Conservation (phyloP, 208 protist species). For the Strigomonas culicis region DNA sequence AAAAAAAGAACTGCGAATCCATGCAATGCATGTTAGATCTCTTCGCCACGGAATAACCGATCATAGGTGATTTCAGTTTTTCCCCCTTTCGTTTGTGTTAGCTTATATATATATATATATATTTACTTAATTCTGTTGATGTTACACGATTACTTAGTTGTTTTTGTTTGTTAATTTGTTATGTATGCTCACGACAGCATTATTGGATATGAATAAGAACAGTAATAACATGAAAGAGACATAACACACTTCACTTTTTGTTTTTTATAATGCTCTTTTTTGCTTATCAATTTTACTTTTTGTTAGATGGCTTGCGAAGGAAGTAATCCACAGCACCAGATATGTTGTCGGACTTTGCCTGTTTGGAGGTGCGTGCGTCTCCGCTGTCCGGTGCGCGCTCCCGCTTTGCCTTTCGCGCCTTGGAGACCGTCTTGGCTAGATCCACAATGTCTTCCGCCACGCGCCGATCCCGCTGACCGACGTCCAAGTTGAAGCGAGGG, state of each 20-base stretch:
- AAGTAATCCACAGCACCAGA: slow-evolving; percentile 69
- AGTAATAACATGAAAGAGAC: not conserved
- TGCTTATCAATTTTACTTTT: slow-evolving; percentile 6
- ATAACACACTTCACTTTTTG: not conserved
- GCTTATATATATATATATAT: slow-evolving; percentile 11
- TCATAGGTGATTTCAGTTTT: too few species aligned
- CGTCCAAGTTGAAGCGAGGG: slow-evolving; percentile 83
- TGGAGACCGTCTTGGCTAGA: slow-evolving; percentile 69
- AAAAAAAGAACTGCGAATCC: not conserved
- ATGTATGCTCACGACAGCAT: too few species aligned
- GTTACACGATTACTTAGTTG: not conserved
- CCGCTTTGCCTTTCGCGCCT: slow-evolving; percentile 46
- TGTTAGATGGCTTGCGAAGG: slow-evolving; percentile 27
- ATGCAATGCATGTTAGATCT: too few species aligned
- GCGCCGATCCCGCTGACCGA: slow-evolving; percentile 62
- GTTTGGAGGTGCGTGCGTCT: slow-evolving; percentile 9
- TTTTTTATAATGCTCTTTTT: slow-evolving; percentile 5
- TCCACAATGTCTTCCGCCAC: slow-evolving; percentile 55
- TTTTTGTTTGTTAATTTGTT: slow-evolving; percentile 1
- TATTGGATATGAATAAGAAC: too few species aligned
- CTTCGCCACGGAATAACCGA: too few species aligned
- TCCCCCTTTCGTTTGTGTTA: too few species aligned
- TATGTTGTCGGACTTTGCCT: not conserved
- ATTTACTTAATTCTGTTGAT: not conserved
- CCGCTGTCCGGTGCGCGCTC: slow-evolving; percentile 2